A percentile compares a stretch with the other conserved stretches of the same genome.
phyloP scores from a whole-genome alignment of 176 grass and related monocot species.

The Chrysopogon serrulatus region DNA sequence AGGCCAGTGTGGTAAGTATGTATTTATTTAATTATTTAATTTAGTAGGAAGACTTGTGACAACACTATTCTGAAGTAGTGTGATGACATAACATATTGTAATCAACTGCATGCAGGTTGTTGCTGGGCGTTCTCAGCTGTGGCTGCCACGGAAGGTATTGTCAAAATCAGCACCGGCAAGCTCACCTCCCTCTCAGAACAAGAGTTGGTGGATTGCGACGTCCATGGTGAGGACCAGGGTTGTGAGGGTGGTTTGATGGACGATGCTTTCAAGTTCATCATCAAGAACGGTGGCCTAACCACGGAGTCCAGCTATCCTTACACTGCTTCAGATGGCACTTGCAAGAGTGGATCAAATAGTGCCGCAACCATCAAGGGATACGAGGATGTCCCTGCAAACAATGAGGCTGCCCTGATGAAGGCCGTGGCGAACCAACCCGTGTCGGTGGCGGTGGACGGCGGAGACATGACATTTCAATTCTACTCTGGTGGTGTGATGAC shows the following conservation, averaged over 20 bases:
- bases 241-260: background rate
- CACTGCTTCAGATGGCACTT: background rate
- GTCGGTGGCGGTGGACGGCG: background rate
- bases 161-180: background rate
- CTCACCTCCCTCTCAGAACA: background rate
- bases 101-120: background rate
- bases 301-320: background rate
- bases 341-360: background rate
- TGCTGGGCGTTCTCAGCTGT: background rate
- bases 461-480: background rate
- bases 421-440: background rate
- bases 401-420: background rate
- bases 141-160: background rate
- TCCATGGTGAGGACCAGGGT: background rate
- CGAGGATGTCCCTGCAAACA: background rate
- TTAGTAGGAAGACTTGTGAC: background rate
- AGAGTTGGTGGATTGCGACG: background rate
- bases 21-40: too few relatives aligned
- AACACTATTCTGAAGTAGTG: background rate
- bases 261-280: background rate
- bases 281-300: background rate
- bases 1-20: background rate
- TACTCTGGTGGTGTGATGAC: background rate
- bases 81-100: background rate
- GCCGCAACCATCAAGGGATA: background rate